These are phyloP conservation scores for Pythium biforme DNA, from an alignment of 352 stramenopile species.

Conservation along the genomic window DNA sequence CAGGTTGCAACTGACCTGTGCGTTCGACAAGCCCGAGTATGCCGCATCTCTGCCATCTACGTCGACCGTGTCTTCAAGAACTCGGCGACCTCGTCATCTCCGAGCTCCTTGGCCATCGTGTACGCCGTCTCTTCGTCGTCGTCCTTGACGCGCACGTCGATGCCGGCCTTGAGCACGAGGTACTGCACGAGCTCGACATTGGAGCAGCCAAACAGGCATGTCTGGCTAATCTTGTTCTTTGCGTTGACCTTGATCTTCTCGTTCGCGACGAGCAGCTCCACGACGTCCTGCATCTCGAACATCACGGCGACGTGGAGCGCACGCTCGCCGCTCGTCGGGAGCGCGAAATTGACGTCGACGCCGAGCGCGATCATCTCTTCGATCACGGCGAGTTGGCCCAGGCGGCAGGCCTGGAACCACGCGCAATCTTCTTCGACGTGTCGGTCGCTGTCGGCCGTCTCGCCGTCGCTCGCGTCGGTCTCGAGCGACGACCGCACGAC, in stretches of 20 bases:
- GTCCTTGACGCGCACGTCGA: constrained; percentile 64
- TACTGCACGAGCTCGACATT: constrained; percentile 63
- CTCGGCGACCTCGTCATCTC: constrained; percentile 68
- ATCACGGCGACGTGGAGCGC: constrained; percentile 80
- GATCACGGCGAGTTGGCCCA: constrained; percentile 61
- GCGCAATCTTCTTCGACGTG: constrained; percentile 67
- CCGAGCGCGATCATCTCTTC: constrained; percentile 74
- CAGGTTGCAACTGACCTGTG: constrained; percentile 5
- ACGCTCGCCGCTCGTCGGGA: constrained; percentile 62
- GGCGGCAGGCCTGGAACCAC: constrained; percentile 74
- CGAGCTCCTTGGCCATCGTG: constrained; percentile 69
- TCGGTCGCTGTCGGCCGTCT: constrained; percentile 29
- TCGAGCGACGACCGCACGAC: constrained; percentile 53
- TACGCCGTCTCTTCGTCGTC: constrained; percentile 67
- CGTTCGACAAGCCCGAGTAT: background rate
- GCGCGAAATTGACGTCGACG: constrained; percentile 69
- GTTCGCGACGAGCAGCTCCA: constrained; percentile 56
- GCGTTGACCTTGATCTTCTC: constrained; percentile 64
- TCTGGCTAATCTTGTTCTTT: constrained; percentile 67
- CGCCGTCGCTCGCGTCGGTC: constrained; percentile 10
- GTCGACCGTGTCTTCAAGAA: constrained; percentile 47
- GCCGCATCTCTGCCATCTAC: constrained; percentile 1
- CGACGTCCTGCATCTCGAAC: constrained; percentile 84
- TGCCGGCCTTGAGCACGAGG: constrained; percentile 60
- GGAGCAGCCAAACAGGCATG: constrained; percentile 80